Base-by-base conservation (phyloP, 176 grass and related monocot genomes). In the Oryza longistaminata region DNA sequence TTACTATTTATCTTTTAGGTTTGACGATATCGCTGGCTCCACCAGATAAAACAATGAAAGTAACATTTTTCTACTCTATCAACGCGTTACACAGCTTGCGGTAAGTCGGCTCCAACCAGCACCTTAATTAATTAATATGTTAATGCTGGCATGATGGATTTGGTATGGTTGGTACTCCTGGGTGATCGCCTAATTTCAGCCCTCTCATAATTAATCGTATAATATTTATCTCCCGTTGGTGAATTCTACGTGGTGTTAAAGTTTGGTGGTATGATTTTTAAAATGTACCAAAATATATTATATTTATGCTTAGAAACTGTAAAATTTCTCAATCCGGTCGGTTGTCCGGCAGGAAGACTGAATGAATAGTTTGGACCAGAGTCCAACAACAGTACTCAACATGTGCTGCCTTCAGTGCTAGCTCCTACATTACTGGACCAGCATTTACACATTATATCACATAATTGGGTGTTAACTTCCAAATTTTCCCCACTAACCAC, bases 321-420 rank as follows among this genome's bases (percentile, higher is more conserved):
- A 12, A 12, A 12, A 12, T 46, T 46, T 46, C 44, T 46, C 44
- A 12, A 12, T 46, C 44, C 60, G 74, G 9, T 22, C 50, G 11
- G 12, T 81, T 55, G 66, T 40, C 79, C 5, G 66, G 4, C 66
- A 43, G n/a, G 48, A 46, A 26, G 46, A 21, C 17, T 1, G n/a
- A 70, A 39, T 81, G 46, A 71, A 82, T 82, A 42, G 79, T 71
- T 71, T 71, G 80, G 68, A 9, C 68, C 80, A 19, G 80, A 8
- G 52, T 82, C 50, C 69, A 64, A 64, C 15, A 26, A 26, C 11
- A 43, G 42, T 43, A 58, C 68, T 17, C 9, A 31, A 44, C 69
- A 73, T 82, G 81, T 82, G 81, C 37, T 31, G 16, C 35, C 50
- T 72, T 62, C 69, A n/a, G 81, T 64, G 12, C 68, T 62, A 3